Percentiles rank a stretch among this genome's conserved stretches.
Evolutionary conservation across 1,284 basidiomycete species (phyloP).

Genomic region (Puccinia coronata): DNA sequence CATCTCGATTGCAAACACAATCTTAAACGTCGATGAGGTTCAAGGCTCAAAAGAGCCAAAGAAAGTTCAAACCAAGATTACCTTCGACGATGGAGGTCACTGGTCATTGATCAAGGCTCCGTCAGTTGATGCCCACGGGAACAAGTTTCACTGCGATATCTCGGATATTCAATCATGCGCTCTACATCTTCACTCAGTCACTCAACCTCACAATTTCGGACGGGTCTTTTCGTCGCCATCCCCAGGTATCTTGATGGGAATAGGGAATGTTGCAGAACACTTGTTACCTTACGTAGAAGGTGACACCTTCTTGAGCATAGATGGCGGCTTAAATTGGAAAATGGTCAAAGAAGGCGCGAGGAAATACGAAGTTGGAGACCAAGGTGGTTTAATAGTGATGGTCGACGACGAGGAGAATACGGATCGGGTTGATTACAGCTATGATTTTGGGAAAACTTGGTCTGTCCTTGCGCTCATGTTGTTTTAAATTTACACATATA

Average conservation of each 20-base stretch:
- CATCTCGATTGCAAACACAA: constrained; percentile 84
- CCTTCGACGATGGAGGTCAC: constrained; percentile 84
- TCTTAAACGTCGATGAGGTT: constrained; percentile 78
- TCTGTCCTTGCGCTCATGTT: constrained; percentile 59
- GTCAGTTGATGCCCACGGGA: constrained; percentile 66
- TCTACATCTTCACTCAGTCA: constrained; percentile 88
- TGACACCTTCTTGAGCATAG: constrained; percentile 88
- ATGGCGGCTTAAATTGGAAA: constrained; percentile 83
- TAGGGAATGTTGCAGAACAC: constrained; percentile 77
- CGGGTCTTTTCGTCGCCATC: constrained; percentile 90
- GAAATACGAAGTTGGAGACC: constrained; percentile 95
- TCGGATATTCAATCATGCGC: constrained; percentile 69
- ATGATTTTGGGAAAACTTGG: constrained; percentile 82
- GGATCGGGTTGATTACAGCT: constrained; percentile 75
- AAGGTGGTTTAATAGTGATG: constrained; percentile 76
- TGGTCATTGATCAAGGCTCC: constrained; percentile 77
- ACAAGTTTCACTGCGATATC: constrained; percentile 68
- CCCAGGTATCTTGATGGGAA: constrained; percentile 91
- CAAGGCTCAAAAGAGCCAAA: constrained; percentile 69
- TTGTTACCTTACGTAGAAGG: constrained; percentile 80
- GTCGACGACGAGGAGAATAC: constrained; percentile 84
- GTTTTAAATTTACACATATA: neutral
- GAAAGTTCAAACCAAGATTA: constrained; percentile 74
- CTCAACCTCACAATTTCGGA: constrained; percentile 85
- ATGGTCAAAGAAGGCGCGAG: constrained; percentile 77